Evolutionary conservation across 805 yeast species (phyloP).

Genomic region (Cyberlindnera americana): DNA sequence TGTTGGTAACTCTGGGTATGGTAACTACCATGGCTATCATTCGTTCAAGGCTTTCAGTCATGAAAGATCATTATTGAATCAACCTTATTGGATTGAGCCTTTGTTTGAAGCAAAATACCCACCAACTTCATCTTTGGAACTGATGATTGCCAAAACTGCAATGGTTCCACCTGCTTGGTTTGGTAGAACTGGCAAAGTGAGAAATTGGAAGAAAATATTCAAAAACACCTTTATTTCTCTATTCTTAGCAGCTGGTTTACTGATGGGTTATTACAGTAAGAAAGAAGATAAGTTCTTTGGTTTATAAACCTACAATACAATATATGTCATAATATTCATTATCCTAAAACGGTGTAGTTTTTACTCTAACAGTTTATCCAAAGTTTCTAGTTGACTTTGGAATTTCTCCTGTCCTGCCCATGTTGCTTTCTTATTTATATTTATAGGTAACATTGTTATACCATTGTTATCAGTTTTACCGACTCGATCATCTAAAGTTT

Average conservation of each 20-base stretch:
- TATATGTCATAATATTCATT: too few species aligned
- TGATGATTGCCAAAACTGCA: constrained; percentile 26
- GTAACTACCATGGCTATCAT: constrained; percentile 73
- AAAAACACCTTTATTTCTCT: constrained; percentile 11
- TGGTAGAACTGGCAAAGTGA: constrained; percentile 34
- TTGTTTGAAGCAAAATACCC: constrained; percentile 62
- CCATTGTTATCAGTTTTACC: constrained; percentile 44
- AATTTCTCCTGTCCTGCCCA: constrained; percentile 60
- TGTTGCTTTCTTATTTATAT: constrained; percentile 67
- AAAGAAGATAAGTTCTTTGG: constrained; percentile 10
- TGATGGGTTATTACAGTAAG: constrained; percentile 15
- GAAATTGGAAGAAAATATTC: constrained; percentile 17
- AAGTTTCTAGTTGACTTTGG: constrained; percentile 39
- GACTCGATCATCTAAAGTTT: constrained; percentile 55
- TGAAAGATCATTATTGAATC: constrained; percentile 61
- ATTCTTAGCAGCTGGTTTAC: constrained; percentile 15
- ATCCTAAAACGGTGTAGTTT: not conserved
- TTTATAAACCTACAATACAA: too few species aligned
- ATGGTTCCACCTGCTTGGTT: constrained; percentile 34
- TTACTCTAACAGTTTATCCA: constrained; percentile 28
- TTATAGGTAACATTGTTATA: constrained; percentile 62
- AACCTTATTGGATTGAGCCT: constrained; percentile 62
- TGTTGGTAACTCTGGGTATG: constrained; percentile 78
- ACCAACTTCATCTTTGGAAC: constrained; percentile 43
- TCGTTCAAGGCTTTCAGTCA: constrained; percentile 73